These are phyloP conservation scores for Rhodotorula paludigena DNA, from an alignment of 768 basidiomycete species.

Conservation along the genomic window DNA sequence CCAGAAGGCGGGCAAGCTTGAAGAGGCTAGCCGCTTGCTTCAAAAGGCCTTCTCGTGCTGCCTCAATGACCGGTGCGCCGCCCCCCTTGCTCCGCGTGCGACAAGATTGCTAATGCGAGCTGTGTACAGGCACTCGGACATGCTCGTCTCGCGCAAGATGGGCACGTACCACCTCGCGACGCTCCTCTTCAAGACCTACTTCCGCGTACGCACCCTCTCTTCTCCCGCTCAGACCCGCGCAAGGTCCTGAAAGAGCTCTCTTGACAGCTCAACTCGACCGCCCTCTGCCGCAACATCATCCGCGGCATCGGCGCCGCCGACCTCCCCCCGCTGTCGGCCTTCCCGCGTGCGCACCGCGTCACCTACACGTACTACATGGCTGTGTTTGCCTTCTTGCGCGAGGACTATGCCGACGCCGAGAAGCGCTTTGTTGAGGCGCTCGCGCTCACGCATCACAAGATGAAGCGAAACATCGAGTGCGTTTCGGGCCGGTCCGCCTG, in stretches of 20 bases:
- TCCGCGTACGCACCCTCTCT: conserved; percentile 60
- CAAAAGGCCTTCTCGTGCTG: conserved; percentile 53
- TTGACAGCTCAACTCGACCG: conserved; percentile 77
- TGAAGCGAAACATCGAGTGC: conserved; percentile 73
- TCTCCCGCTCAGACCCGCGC: background rate
- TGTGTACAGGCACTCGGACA: conserved; percentile 24
- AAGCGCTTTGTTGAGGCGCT: conserved; percentile 17
- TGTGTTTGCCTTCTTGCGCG: conserved; percentile 87
- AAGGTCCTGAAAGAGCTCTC: background rate
- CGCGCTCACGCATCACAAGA: conserved; percentile 53
- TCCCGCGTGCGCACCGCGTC: conserved; percentile 63
- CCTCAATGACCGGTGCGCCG: conserved; percentile 68
- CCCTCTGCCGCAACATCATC: conserved; percentile 83
- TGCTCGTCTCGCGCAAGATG: conserved; percentile 76
- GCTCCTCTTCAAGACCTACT: conserved; percentile 87
- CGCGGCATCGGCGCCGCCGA: conserved; percentile 82
- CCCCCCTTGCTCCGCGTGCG: background rate
- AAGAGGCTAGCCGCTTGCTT: conserved; percentile 37
- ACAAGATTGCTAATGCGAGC: background rate
- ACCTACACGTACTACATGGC: conserved; percentile 93
- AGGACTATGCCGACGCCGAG: conserved; percentile 76
- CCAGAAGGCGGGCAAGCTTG: conserved; percentile 37
- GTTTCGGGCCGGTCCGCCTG: conserved; percentile 52
- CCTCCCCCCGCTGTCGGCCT: conserved; percentile 68
- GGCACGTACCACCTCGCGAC: conserved; percentile 88